Evolutionary conservation across 345 rosid genomes (phyloP).

Genomic region (Rhodomyrtus tomentosa): DNA sequence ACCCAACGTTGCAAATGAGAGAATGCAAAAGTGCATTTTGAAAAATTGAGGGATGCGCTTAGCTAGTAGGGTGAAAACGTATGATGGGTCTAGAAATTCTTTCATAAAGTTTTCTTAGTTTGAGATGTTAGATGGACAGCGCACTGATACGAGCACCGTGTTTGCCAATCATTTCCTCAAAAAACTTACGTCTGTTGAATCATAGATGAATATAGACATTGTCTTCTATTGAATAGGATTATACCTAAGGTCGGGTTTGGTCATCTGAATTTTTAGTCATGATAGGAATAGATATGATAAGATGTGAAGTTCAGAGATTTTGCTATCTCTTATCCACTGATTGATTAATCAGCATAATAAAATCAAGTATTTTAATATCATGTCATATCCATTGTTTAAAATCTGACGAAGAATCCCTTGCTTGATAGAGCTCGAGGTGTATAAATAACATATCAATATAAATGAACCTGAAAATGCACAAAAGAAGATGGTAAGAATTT

Average conservation of each 20-base stretch:
- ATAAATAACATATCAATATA: too few species aligned
- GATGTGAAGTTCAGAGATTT: too few species aligned
- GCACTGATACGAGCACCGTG: background rate
- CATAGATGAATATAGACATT: background rate
- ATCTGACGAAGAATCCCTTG: too few species aligned
- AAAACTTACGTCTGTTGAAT: background rate
- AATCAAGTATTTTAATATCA: too few species aligned
- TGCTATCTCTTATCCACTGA: too few species aligned
- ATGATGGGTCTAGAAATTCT: background rate
- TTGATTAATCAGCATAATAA: too few species aligned
- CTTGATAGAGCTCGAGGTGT: too few species aligned
- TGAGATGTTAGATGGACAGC: background rate
- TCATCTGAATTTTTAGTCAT: too few species aligned
- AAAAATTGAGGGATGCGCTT: background rate
- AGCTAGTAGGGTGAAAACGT: background rate
- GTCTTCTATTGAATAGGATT: background rate
- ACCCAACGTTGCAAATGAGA: background rate
- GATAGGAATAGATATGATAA: too few species aligned
- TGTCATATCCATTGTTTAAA: too few species aligned
- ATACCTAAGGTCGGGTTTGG: background rate
- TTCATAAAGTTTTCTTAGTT: background rate
- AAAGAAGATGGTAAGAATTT: too few species aligned
- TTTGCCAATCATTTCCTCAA: background rate
- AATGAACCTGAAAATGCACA: too few species aligned
- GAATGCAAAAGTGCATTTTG: background rate